Percentiles rank a stretch among this genome's conserved stretches.
These are phyloP conservation scores for Phylloporus rhodoxanthus DNA, from an alignment of 768 basidiomycete genomes.

Conservation along the genomic window DNA sequence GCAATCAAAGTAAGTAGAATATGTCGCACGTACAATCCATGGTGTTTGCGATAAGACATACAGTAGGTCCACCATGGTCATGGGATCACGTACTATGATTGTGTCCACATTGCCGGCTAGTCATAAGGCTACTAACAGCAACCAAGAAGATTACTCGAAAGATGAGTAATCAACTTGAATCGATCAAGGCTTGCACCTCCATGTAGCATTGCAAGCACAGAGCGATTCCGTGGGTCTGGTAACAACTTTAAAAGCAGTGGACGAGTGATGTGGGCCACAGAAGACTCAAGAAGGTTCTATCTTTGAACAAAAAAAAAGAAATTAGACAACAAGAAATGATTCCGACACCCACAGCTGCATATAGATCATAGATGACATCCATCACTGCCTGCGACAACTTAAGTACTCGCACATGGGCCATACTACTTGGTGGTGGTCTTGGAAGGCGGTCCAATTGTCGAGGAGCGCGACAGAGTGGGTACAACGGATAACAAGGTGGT, in stretches of 20 bases:
- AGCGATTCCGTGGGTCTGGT: neutral
- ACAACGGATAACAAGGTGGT: too few relatives aligned
- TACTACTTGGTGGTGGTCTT: too few relatives aligned
- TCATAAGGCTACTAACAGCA: too few relatives aligned
- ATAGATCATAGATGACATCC: too few relatives aligned
- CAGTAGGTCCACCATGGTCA: neutral
- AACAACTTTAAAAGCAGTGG: neutral
- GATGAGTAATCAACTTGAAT: neutral
- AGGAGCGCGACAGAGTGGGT: too few relatives aligned
- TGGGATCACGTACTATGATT: neutral
- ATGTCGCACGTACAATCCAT: neutral
- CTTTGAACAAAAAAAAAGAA: too few relatives aligned
- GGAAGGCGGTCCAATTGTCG: too few relatives aligned
- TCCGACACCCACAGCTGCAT: too few relatives aligned
- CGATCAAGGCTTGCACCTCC: neutral
- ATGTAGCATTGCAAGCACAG: neutral
- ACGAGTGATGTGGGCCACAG: neutral
- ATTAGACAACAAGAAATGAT: too few relatives aligned
- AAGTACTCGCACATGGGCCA: too few relatives aligned
- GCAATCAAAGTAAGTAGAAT: neutral
- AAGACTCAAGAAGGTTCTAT: neutral
- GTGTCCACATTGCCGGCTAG: neutral
- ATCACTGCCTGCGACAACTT: too few relatives aligned
- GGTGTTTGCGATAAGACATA: neutral
- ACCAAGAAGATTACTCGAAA: neutral